Evolutionary conservation across 768 basidiomycete genomes (phyloP).

Genomic region (Xerocomus brunneocitrinus): DNA sequence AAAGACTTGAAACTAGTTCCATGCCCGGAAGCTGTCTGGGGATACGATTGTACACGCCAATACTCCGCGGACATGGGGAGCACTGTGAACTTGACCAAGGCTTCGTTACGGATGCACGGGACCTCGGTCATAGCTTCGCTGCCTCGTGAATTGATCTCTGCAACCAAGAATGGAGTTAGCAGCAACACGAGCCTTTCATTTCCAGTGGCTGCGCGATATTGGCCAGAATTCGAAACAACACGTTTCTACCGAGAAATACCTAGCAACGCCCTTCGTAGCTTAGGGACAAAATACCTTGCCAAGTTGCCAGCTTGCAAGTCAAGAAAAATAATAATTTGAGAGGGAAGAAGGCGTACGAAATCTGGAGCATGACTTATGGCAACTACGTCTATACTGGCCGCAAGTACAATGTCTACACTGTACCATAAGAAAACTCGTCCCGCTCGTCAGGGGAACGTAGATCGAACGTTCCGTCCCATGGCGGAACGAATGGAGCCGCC

Average conservation of each 20-base stretch:
- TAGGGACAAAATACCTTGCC: not conserved
- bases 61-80: slow-evolving; percentile 26
- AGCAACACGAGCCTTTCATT: not conserved
- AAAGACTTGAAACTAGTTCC: slow-evolving; percentile 2
- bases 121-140: slow-evolving; percentile 8
- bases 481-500: slow-evolving; percentile 1
- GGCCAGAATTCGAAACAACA: slow-evolving; percentile 5
- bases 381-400: not conserved
- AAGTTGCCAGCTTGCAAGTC: too few relatives aligned
- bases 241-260: not conserved
- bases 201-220: not conserved
- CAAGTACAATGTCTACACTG: not conserved
- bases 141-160: slow-evolving; percentile 10
- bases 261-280: not conserved
- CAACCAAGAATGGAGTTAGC: slow-evolving; percentile 6
- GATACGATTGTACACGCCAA: not conserved
- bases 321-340: not conserved
- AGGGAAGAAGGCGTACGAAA: not conserved
- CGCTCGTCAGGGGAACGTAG: not conserved
- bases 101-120: slow-evolving; percentile 23
- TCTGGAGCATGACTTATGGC: not conserved
- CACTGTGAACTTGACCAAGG: slow-evolving; percentile 15
- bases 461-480: not conserved
- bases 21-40: slow-evolving; percentile 11
- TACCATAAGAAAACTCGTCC: not conserved